A percentile compares a stretch with the other conserved stretches of the same genome.
phyloP scores from a whole-genome alignment of 371 early-diverging fungal genomes.

The Parasitella parasitica region DNA sequence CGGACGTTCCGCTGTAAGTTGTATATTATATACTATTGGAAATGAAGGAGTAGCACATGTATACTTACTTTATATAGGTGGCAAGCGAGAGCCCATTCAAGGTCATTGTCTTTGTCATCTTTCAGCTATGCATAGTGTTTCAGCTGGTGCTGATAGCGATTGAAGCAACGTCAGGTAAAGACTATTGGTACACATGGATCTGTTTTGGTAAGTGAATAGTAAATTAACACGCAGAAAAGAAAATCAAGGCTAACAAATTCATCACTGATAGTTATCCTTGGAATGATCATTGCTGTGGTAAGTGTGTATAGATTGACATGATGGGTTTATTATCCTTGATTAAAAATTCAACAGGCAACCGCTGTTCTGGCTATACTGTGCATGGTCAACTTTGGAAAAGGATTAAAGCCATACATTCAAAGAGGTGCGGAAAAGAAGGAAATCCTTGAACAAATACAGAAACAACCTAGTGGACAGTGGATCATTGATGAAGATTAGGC shows the following conservation, averaged over 20 bases:
- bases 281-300: conserved; percentile 39
- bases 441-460: conserved; percentile 7
- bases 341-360: conserved; percentile 10
- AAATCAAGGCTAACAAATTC: not conserved
- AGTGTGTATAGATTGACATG: not conserved
- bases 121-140: conserved; percentile 35
- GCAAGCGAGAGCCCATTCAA: conserved; percentile 29
- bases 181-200: conserved; percentile 48
- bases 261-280: conserved; percentile 29
- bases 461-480: conserved; percentile 29
- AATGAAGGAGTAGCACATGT: not conserved
- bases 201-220: conserved; percentile 41
- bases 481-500: conserved; percentile 45
- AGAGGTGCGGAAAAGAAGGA: conserved; percentile 38
- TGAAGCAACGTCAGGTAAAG: conserved; percentile 20
- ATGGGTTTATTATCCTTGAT: not conserved
- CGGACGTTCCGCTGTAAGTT: conserved; percentile 38
- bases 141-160: conserved; percentile 36
- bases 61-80: conserved; percentile 20
- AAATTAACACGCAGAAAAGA: not conserved
- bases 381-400: conserved; percentile 42
- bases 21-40: not conserved
- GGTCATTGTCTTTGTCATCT: conserved; percentile 41
- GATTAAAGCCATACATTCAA: conserved; percentile 45
- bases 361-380: conserved; percentile 25